Evolutionary conservation across 208 protist species (phyloP).

Genomic region (Trypanosomatidae sp.): DNA sequence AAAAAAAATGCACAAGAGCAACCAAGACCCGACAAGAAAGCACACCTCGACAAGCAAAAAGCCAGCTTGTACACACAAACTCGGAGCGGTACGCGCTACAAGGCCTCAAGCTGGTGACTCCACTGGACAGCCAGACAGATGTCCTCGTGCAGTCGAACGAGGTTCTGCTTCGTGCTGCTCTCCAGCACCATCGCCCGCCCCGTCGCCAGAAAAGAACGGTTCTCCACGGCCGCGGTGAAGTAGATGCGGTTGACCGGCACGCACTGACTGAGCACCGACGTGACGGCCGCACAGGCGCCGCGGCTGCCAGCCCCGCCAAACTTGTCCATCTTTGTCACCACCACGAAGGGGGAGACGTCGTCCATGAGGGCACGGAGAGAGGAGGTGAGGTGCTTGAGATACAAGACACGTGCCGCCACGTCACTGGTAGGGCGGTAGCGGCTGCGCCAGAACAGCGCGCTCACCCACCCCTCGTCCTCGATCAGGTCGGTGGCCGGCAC

Average conservation of each 20-base stretch:
- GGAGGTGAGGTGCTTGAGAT: conserved; percentile 45
- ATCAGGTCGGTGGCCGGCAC: conserved; percentile 75
- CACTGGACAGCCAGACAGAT: conserved; percentile 68
- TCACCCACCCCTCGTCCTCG: conserved; percentile 65
- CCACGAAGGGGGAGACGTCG: conserved; percentile 64
- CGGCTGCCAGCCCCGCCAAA: conserved; percentile 60
- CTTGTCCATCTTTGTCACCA: conserved; percentile 83
- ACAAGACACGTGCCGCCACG: conserved; percentile 44
- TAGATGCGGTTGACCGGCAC: conserved; percentile 78
- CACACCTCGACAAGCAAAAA: no score
- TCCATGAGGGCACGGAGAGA: conserved; percentile 51
- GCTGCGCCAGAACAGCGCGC: conserved; percentile 38
- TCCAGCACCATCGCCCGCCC: conserved; percentile 42
- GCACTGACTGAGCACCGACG: conserved; percentile 47
- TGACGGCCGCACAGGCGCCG: conserved; percentile 34
- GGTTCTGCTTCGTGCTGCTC: conserved; percentile 41
- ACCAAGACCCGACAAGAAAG: no score
- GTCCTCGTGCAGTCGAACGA: conserved; percentile 67
- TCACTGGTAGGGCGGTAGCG: conserved; percentile 46
- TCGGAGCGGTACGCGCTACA: no score
- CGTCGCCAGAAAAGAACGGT: conserved; percentile 31
- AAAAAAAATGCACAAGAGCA: no score
- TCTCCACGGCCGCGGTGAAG: conserved; percentile 56
- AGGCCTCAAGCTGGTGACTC: conserved; percentile 36
- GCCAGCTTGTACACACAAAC: no score